Conservation (phyloP, 768 basidiomycete species). For the Cystofilobasidium bisporidii region DNA sequence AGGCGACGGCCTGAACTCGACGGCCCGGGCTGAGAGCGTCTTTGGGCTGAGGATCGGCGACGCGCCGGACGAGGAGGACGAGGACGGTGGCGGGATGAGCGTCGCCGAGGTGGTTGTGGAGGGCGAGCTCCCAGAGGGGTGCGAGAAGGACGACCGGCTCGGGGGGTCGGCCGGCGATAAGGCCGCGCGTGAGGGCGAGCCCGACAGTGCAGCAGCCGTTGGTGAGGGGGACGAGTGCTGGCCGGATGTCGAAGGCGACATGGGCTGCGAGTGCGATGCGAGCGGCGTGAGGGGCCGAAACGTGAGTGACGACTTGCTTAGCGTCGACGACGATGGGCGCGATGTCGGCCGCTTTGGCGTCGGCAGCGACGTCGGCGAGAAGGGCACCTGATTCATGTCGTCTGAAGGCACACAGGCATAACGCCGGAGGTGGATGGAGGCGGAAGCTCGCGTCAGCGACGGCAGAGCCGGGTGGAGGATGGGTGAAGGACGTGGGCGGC, state of each 20-base stretch:
- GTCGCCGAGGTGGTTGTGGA: neutral
- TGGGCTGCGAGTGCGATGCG: neutral
- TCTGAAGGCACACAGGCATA: conserved; percentile 45
- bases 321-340: conserved; percentile 29
- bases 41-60: conserved; percentile 20
- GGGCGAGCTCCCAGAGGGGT: neutral
- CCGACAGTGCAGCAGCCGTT: conserved; percentile 50
- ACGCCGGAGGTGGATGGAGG: conserved; percentile 61
- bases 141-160: neutral
- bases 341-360: conserved; percentile 22
- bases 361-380: conserved; percentile 25
- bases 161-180: neutral
- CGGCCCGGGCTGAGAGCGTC: conserved; percentile 16
- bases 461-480: no score
- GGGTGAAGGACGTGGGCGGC: no score
- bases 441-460: no score
- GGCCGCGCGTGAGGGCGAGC: conserved; percentile 31
- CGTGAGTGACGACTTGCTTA: conserved; percentile 27
- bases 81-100: conserved; percentile 6
- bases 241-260: conserved; percentile 12
- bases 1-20: conserved; percentile 24
- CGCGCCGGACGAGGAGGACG: conserved; percentile 4
- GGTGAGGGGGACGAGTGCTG: conserved; percentile 68
- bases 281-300: conserved; percentile 24
- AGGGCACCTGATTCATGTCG: conserved; percentile 36